These are phyloP conservation scores for Rhizophagus prolifer DNA, from an alignment of 192 early-diverging fungal genomes.

Conservation along the genomic window DNA sequence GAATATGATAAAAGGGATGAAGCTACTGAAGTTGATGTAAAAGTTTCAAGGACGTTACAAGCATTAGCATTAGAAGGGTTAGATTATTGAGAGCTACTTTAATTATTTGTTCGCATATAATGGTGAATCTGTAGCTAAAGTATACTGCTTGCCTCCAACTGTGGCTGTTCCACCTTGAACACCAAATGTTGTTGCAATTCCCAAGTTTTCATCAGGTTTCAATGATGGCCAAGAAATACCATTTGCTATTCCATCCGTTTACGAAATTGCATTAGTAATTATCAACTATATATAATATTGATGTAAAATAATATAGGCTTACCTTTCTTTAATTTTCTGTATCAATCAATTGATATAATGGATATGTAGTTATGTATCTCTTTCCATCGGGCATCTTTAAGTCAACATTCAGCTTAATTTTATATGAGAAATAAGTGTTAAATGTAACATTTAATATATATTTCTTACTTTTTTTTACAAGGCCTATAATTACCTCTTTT, in stretches of 20 bases:
- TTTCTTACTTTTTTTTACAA: not conserved
- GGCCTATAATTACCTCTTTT: slow-evolving; percentile 44
- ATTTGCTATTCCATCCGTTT: slow-evolving; percentile 42
- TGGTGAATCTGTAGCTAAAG: slow-evolving; percentile 46
- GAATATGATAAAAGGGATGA: slow-evolving; percentile 31
- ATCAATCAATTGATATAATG: slow-evolving; percentile 76
- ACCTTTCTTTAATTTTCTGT: slow-evolving; percentile 71
- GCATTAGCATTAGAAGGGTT: slow-evolving; percentile 49
- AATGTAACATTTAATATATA: not conserved
- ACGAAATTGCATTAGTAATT: not conserved
- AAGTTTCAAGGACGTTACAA: slow-evolving; percentile 36
- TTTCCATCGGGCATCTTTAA: slow-evolving; percentile 78
- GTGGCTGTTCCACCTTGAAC: slow-evolving; percentile 66
- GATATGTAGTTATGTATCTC: slow-evolving; percentile 64
- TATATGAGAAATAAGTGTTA: not conserved
- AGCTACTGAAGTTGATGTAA: slow-evolving; percentile 22
- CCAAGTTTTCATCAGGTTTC: slow-evolving; percentile 63
- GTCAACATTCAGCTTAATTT: slow-evolving; percentile 60
- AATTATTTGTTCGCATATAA: slow-evolving; percentile 38
- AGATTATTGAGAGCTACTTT: not conserved
- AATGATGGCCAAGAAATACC: slow-evolving; percentile 83
- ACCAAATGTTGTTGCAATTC: slow-evolving; percentile 85
- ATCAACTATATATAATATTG: not conserved
- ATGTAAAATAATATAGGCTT: slow-evolving; percentile 9
- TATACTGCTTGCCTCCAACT: slow-evolving; percentile 67